Conservation (phyloP, 352 stramenopile genomes). For the Pythium insidiosum region DNA sequence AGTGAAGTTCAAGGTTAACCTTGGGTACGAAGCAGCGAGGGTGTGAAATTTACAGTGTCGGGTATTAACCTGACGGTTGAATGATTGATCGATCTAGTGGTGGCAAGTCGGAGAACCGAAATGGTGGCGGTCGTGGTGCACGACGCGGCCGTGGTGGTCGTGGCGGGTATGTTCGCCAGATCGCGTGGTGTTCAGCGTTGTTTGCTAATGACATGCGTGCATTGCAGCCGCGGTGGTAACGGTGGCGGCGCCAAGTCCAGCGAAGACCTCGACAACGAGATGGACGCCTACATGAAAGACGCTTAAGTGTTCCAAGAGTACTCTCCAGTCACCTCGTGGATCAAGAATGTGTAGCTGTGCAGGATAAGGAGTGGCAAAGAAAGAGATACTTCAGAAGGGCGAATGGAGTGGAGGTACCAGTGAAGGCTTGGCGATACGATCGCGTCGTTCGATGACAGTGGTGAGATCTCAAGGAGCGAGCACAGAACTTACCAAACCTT, state of each 20-base stretch:
- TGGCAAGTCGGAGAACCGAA: conserved; percentile 18
- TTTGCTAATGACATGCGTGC: conserved; percentile 1
- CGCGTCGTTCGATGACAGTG: too few relatives aligned
- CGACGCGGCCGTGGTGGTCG: conserved; percentile 31
- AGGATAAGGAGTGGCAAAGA: too few relatives aligned
- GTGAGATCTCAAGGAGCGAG: too few relatives aligned
- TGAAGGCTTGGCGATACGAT: too few relatives aligned
- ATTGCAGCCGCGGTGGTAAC: conserved; percentile 22
- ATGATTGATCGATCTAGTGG: too few relatives aligned
- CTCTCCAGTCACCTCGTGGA: too few relatives aligned
- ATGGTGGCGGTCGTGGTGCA: conserved; percentile 21
- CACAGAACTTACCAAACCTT: too few relatives aligned
- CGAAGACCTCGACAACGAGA: conserved; percentile 77
- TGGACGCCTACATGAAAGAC: conserved; percentile 86
- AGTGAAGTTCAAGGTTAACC: conserved; percentile 81
- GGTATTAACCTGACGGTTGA: background rate
- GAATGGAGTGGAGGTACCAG: too few relatives aligned
- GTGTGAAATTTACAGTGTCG: background rate
- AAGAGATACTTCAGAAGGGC: too few relatives aligned
- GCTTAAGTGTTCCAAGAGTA: too few relatives aligned
- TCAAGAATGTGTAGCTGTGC: too few relatives aligned
- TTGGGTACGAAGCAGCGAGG: conserved; percentile 30
- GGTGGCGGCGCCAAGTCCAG: conserved; percentile 30
- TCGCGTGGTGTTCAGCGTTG: conserved; percentile 10
- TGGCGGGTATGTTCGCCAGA: conserved; percentile 8